A percentile compares a stretch with the other conserved stretches of the same genome.
Conservation (phyloP, 31 red algal species). For the Porphyra umbilicalis region DNA sequence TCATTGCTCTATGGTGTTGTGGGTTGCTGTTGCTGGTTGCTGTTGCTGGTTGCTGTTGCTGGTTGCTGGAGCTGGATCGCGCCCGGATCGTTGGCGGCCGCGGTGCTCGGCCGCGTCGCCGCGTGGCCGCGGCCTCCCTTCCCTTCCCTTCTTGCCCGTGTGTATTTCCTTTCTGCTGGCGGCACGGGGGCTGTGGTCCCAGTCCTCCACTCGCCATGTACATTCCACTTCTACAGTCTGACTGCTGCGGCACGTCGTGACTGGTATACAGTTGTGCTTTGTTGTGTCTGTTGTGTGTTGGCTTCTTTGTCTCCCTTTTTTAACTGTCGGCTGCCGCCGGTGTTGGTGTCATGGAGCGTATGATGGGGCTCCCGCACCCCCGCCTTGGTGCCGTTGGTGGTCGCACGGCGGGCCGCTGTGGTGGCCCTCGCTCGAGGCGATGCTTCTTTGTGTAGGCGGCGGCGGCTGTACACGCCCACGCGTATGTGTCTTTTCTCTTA, state of each 20-base stretch:
- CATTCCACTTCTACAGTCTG: not conserved
- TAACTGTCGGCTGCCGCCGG: not conserved
- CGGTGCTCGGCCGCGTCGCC: not conserved
- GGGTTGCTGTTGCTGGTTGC: not conserved
- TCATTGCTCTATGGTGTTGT: not conserved
- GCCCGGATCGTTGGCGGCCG: not conserved
- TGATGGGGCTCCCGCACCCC: too few species aligned
- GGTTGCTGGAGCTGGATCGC: not conserved
- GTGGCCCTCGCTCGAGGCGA: too few species aligned
- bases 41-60: not conserved
- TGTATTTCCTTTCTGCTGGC: not conserved
- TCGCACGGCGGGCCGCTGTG: too few species aligned
- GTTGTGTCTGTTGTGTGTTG: not conserved
- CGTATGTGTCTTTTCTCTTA: too few species aligned
- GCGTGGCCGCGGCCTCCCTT: not conserved
- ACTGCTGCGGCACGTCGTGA: too few species aligned
- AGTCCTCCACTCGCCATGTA: too few species aligned
- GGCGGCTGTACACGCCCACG: too few species aligned
- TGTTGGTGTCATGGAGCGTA: too few species aligned
- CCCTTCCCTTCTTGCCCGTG: not conserved
- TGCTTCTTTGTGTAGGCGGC: too few species aligned
- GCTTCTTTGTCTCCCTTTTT: not conserved
- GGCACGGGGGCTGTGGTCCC: not conserved
- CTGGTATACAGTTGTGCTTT: not conserved
- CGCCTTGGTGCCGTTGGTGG: too few species aligned